Evolutionary conservation across 257 asterid genomes (phyloP), one percentile per base, ranked within the genome.

Genomic region (Perilla frutescens): DNA sequence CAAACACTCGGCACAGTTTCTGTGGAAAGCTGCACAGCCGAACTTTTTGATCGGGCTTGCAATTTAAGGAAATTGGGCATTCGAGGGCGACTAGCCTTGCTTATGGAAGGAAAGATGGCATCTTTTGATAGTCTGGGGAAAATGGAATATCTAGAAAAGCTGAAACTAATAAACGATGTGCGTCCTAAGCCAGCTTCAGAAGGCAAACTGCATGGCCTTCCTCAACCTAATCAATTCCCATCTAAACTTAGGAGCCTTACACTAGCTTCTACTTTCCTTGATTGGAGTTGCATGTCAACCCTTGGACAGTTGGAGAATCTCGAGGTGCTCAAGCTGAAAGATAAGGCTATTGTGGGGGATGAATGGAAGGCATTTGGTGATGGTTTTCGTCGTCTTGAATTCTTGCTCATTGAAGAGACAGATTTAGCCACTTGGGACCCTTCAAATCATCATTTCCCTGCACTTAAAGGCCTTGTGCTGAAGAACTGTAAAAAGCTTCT

Each of bases 61-160:
- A 67, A 67, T 50, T 8, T 67, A 10, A 67, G 50, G 72, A 67
- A 67, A 51, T 9, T 67, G 8, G 59, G 72, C 61, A 50, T 67
- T 67, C 62, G 62, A 1, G 72, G 72, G 36, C 5, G 7, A n/a
- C 72, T 67, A 1, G 37, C 61, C 6, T 34, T 4, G 62, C 62
- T 67, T 50, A 4, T 67, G 8, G 72, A 67, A 0, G 72, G 62
- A n/a, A 67, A 36, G 50, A 14, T 1, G 4, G 62, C 49, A 4
- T 67, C 72, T 9, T 67, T 63, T 3, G 39, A 63, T 1, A 43
- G 37, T 10, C 0, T 63, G 37, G 54, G 68, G 6, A 43, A 43
- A 9, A 15, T 43, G 54, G 20, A 43, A 14, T 4, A 3, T 63
- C 37, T 63, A 26, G 68, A 63, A 5, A 43, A 63, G 54, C 51